phyloP scores from a whole-genome alignment of 176 grass and related monocot species.

The Oryza rufipogon region DNA sequence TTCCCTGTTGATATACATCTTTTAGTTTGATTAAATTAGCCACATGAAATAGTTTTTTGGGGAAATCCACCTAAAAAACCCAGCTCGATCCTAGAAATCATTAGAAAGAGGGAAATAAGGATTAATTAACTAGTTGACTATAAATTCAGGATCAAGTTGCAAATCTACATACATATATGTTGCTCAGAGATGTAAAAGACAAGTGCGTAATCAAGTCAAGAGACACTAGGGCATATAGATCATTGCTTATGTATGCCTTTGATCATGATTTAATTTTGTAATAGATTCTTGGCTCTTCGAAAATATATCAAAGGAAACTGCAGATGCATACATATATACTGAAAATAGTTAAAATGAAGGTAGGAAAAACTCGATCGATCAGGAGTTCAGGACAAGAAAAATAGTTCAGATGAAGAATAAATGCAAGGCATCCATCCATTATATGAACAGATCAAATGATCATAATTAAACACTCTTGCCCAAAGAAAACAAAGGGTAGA shows the following conservation, averaged over 20 bases:
- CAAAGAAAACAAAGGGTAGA: background rate
- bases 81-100: background rate
- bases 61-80: background rate
- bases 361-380: too few species aligned
- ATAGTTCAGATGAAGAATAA: too few species aligned
- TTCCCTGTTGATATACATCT: background rate
- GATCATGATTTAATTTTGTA: background rate
- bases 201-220: background rate
- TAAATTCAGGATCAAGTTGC: background rate
- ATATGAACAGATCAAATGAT: slow-evolving; percentile 12
- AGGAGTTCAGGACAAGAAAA: too few species aligned
- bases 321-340: too few species aligned
- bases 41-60: background rate
- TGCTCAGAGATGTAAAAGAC: background rate
- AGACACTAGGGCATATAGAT: too few species aligned
- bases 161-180: background rate
- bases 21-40: background rate
- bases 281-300: background rate
- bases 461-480: background rate
- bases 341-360: too few species aligned
- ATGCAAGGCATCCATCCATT: background rate
- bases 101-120: background rate
- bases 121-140: too few species aligned
- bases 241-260: background rate
- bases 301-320: background rate